Evolutionary conservation across 176 grass and related monocot genomes (phyloP), one percentile per base, ranked within the genome.

Genomic region (Aegilops tauschii): DNA sequence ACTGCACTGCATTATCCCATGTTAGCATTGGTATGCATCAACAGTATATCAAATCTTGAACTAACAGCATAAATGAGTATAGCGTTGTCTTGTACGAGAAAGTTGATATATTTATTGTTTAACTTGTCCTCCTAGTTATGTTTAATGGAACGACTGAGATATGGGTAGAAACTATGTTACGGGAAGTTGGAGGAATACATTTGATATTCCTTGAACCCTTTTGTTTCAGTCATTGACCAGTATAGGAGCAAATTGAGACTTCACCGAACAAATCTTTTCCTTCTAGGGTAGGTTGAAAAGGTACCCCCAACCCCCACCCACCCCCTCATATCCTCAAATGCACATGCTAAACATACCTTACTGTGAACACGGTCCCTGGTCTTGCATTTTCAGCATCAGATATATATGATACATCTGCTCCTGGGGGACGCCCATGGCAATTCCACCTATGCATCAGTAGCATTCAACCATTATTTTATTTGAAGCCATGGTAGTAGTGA

Each of bases 381-480:
- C 80, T 91, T 49, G 89, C 87, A 52, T 93, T 92, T 84, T 92
- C 96, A 63, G 86, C 90, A 71, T 96, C 94, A 82, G 88, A 88
- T 84, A 98, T 90, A 82, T 91, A 91, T 3, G 88, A 83, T 50
- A 94, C 90, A 85, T 98, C 93, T 88, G 92, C 96, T 85, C 96
- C 94, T 68, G 92, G 90, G 77, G 96, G 96, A 70, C 87, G 86
- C 17, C 96, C 94, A 80, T 96, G 93, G 83, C 84, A 87, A 86
- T 88, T 90, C 96, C 93, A 98, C 87, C 94, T 98, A 78, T 83
- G 37, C 76, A 83, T 59, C 52, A 76, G 80, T 77, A 50, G n/a
- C 5, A 28, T 54, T 10, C 2, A 66, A 30, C 16, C 17, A 72
- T 86, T 80, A 50, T 36, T 68, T 56, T 84, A 82, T 69, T 37